Percentiles rank a stretch among this genome's conserved stretches.
Evolutionary conservation across 2,329 filamentous ascomycete species (phyloP).

Genomic region (Macrophomina pseudophaseolina): DNA sequence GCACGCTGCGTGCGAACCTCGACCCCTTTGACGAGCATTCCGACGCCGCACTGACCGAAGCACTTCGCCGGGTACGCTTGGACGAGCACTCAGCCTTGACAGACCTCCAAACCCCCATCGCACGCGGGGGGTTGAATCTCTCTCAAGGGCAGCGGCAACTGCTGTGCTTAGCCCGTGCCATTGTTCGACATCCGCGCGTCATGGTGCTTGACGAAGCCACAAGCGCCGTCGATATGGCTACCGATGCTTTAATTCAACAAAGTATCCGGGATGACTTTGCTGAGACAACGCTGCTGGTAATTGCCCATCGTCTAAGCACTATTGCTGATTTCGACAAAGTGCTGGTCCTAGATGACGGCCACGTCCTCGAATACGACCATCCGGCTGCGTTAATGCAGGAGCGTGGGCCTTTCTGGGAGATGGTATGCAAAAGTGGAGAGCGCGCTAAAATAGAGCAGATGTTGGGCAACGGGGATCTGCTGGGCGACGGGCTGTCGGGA

Average conservation of each 20-base stretch:
- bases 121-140: slow-evolving; percentile 95
- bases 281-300: slow-evolving; percentile 63
- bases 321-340: slow-evolving; percentile 61
- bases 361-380: slow-evolving; percentile 49
- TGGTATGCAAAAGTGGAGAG: background rate
- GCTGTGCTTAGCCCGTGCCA: slow-evolving; percentile 88
- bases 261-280: slow-evolving; percentile 60
- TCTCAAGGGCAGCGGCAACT: slow-evolving; percentile 93
- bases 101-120: slow-evolving; percentile 49
- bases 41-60: slow-evolving; percentile 28
- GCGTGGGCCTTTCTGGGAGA: background rate
- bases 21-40: slow-evolving; percentile 34
- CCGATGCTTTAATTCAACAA: slow-evolving; percentile 62
- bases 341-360: slow-evolving; percentile 57
- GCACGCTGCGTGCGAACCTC: slow-evolving; percentile 49
- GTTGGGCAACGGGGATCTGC: background rate
- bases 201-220: slow-evolving; percentile 98
- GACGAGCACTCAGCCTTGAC: slow-evolving; percentile 55
- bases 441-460: background rate
- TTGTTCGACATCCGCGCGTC: slow-evolving; percentile 85
- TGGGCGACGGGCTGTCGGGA: no score
- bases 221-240: slow-evolving; percentile 67
- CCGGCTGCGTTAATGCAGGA: background rate
- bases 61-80: slow-evolving; percentile 31
- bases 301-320: slow-evolving; percentile 63